Percentiles rank a stretch among this genome's conserved stretches.
These are phyloP conservation scores for Acanthochlamys bracteata DNA, from an alignment of 106 monocot genomes.

Conservation along the genomic window DNA sequence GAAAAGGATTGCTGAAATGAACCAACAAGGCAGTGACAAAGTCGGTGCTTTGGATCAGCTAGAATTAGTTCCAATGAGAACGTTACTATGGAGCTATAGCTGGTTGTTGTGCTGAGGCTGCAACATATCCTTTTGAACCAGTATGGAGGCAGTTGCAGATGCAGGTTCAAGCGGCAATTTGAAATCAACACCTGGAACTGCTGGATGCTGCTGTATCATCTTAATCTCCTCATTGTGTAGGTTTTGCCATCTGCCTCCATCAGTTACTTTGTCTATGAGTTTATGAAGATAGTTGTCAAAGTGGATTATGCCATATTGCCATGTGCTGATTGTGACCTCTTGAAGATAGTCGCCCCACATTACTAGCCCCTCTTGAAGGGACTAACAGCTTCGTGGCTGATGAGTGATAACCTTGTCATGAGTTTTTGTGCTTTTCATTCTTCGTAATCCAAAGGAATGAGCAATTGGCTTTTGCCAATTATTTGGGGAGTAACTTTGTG, in stretches of 20 bases:
- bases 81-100: constrained; percentile 92
- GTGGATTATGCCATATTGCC: constrained; percentile 66
- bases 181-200: no score
- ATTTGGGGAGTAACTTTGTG: no score
- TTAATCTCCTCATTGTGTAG: constrained; percentile 16
- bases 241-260: constrained; percentile 87
- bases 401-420: no score
- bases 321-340: no score
- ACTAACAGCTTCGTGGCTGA: no score
- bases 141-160: constrained; percentile 80
- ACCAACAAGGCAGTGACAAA: constrained; percentile 39
- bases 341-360: no score
- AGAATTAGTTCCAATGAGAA: constrained; percentile 67
- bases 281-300: constrained; percentile 85
- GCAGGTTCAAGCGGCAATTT: constrained; percentile 63
- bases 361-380: no score
- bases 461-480: no score
- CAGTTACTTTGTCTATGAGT: constrained; percentile 88
- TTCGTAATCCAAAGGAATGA: no score
- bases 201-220: no score
- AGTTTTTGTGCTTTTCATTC: no score
- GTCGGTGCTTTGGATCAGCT: constrained; percentile 74
- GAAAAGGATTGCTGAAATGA: constrained; percentile 47
- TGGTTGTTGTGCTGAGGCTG: constrained; percentile 90
- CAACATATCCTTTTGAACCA: constrained; percentile 96